phyloP scores from a whole-genome alignment of 1,139 yeast genomes.

The Debaryomyces fabryi region DNA sequence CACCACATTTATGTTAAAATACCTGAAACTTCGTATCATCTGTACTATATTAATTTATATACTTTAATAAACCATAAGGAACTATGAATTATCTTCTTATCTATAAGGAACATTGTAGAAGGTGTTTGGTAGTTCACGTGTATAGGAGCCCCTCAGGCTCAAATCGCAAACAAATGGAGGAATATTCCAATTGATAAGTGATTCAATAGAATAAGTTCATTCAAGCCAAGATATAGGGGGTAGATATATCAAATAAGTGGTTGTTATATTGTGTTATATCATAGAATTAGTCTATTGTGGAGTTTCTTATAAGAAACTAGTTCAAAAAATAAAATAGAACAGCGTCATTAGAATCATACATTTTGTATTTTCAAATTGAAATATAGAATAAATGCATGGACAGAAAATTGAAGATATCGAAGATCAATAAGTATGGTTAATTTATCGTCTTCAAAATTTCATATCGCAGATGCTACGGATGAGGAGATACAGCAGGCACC shows the following conservation, averaged over 20 bases:
- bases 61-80: conserved; percentile 1
- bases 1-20: conserved; percentile 70
- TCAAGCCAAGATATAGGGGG: neutral
- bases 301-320: neutral
- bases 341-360: neutral
- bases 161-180: conserved; percentile 1
- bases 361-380: neutral
- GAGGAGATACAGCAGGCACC: neutral
- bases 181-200: conserved; percentile 2
- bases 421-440: conserved; percentile 7
- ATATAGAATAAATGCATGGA: conserved; percentile 3
- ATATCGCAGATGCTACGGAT: neutral
- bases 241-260: neutral
- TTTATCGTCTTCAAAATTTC: conserved; percentile 5
- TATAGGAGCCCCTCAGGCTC: neutral
- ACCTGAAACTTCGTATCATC: neutral
- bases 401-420: neutral
- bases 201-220: neutral
- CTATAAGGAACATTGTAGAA: neutral
- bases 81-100: neutral
- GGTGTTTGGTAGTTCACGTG: conserved; percentile 1
- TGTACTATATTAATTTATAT: conserved; percentile 7
- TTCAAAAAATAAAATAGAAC: neutral
- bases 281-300: neutral
- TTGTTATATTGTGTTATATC: neutral